These are phyloP conservation scores for Aspergillus wentii DNA, from an alignment of 495 filamentous ascomycete genomes.

Conservation along the genomic window DNA sequence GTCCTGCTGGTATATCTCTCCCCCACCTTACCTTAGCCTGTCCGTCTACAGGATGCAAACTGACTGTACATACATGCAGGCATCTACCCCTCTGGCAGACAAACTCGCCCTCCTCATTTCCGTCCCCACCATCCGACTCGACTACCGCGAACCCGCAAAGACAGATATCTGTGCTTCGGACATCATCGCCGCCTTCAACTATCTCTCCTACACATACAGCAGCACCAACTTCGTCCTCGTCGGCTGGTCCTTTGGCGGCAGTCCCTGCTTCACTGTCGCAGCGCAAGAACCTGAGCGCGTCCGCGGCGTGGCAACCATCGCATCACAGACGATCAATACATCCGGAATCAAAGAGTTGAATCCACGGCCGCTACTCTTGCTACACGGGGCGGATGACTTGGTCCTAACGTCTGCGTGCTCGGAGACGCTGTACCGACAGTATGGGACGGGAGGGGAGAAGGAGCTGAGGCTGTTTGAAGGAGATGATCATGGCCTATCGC, in stretches of 20 bases:
- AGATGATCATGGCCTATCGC: slow-evolving; percentile 37
- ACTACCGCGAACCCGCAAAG: slow-evolving; percentile 35
- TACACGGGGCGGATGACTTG: slow-evolving; percentile 34
- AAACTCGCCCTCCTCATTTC: slow-evolving; percentile 33
- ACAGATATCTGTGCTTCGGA: slow-evolving; percentile 31
- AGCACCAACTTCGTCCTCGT: slow-evolving; percentile 34
- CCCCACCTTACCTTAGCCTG: neutral
- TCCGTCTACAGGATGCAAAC: neutral
- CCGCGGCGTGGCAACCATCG: slow-evolving; percentile 30
- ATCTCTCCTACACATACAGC: slow-evolving; percentile 25
- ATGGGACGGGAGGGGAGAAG: slow-evolving; percentile 25
- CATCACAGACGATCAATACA: slow-evolving; percentile 66
- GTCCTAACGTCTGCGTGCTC: slow-evolving; percentile 26
- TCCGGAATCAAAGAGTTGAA: slow-evolving; percentile 70
- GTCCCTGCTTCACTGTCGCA: slow-evolving; percentile 32
- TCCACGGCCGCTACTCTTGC: slow-evolving; percentile 28
- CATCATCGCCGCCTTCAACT: slow-evolving; percentile 30
- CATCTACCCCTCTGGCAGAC: slow-evolving; percentile 36
- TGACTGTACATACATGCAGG: slow-evolving; percentile 3
- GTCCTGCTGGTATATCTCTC: slow-evolving; percentile 25
- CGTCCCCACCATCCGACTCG: slow-evolving; percentile 36
- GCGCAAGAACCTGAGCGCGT: slow-evolving; percentile 25
- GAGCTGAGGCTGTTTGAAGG: slow-evolving; percentile 35
- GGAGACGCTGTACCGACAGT: slow-evolving; percentile 30
- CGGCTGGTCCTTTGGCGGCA: slow-evolving; percentile 43